phyloP scores from a whole-genome alignment of 2,329 filamentous ascomycete species.

The Fusarium sp. region DNA sequence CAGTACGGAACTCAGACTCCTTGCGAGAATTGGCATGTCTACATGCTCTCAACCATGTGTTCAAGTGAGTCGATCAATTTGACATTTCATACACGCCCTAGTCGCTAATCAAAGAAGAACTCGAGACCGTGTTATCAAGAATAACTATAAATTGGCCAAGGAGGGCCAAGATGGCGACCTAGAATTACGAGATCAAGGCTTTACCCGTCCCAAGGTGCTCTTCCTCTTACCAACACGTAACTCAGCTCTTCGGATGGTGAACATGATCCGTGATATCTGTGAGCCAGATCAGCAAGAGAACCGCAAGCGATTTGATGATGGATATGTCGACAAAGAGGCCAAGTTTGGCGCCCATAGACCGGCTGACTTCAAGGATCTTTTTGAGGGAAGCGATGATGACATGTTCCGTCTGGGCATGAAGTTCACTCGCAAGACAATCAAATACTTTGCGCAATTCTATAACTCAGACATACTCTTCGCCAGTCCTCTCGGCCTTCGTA shows the following conservation, averaged over 20 bases:
- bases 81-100: too few species aligned
- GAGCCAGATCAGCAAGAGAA: conserved; percentile 93
- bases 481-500: conserved; percentile 86
- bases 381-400: conserved; percentile 95
- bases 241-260: conserved; percentile 79
- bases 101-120: conserved; percentile 60
- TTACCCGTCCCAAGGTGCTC: conserved; percentile 91
- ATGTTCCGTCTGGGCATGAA: conserved; percentile 97
- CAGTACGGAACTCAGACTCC: conserved; percentile 69
- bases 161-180: conserved; percentile 69
- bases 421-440: conserved; percentile 94
- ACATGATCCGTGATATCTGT: conserved; percentile 78
- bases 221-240: conserved; percentile 90
- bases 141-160: conserved; percentile 80
- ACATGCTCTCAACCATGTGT: conserved; percentile 89
- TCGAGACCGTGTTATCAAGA: conserved; percentile 89
- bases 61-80: conserved; percentile 67
- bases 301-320: conserved; percentile 88
- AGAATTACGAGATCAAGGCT: conserved; percentile 90
- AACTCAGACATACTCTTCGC: conserved; percentile 94
- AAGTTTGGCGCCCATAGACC: conserved; percentile 78
- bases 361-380: conserved; percentile 86
- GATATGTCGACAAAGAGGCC: conserved; percentile 72
- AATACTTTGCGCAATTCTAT: conserved; percentile 95
- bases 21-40: conserved; percentile 78